These are phyloP conservation scores for Exobasidium cylindrosporum DNA, from an alignment of 1,284 basidiomycete genomes.

Conservation along the genomic window DNA sequence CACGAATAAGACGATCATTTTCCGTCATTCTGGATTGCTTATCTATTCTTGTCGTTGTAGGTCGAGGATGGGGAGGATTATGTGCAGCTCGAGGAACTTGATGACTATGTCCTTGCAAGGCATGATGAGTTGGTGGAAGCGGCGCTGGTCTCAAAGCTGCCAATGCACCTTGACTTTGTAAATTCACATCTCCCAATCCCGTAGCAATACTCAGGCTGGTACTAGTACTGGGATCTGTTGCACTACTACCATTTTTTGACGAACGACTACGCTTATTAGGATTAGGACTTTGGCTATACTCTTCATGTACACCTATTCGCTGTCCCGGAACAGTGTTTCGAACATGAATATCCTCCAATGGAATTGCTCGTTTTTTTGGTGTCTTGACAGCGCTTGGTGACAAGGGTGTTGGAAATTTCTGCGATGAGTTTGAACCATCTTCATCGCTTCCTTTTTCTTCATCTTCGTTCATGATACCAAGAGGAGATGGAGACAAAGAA, in stretches of 20 bases:
- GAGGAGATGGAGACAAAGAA: neutral
- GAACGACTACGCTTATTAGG: constrained; percentile 41
- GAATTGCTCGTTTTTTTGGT: constrained; percentile 50
- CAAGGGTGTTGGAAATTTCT: neutral
- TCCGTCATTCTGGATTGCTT: constrained; percentile 31
- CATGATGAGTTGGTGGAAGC: neutral
- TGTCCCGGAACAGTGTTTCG: constrained; percentile 26
- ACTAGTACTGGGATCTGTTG: neutral
- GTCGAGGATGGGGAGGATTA: constrained; percentile 13
- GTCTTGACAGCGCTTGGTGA: constrained; percentile 20
- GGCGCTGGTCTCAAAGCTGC: neutral
- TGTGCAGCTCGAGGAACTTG: constrained; percentile 1
- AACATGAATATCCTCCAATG: constrained; percentile 44
- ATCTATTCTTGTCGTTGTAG: constrained; percentile 39
- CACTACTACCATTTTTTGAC: constrained; percentile 23
- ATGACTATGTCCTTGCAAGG: neutral
- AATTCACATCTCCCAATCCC: neutral
- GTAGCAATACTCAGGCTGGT: constrained; percentile 8
- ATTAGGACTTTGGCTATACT: constrained; percentile 21
- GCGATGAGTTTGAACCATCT: neutral
- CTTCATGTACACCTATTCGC: constrained; percentile 26
- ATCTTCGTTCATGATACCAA: neutral
- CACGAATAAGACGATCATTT: constrained; percentile 34
- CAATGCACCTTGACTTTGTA: neutral
- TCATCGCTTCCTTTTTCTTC: constrained; percentile 2